Percentiles rank a stretch among this genome's conserved stretches.
Evolutionary conservation across 768 basidiomycete species (phyloP).

Genomic region (Trichaptum fuscoviolaceum): DNA sequence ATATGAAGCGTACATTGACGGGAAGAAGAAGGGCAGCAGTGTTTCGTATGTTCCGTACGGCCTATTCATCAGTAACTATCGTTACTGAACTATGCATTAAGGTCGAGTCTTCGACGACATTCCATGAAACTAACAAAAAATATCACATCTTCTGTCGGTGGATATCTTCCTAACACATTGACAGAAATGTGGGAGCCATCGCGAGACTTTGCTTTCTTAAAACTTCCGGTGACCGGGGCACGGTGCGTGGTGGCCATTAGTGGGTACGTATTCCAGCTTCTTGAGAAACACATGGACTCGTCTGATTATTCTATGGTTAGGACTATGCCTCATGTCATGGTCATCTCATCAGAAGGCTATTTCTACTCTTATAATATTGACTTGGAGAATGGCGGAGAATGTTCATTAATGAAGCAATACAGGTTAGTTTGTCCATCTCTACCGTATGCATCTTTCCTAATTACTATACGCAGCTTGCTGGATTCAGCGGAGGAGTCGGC

Average conservation of each 20-base stretch:
- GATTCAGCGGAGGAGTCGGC: conserved; percentile 12
- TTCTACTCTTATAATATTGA: conserved; percentile 97
- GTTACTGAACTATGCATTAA: conserved; percentile 1
- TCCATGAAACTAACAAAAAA: conserved; percentile 73
- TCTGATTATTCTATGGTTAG: conserved; percentile 30
- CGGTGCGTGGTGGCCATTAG: conserved; percentile 87
- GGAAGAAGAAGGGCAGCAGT: conserved; percentile 54
- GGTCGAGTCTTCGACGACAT: conserved; percentile 55
- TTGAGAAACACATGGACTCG: background rate
- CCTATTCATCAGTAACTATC: background rate
- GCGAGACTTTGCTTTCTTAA: conserved; percentile 88
- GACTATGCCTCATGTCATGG: conserved; percentile 95
- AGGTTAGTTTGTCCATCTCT: conserved; percentile 33
- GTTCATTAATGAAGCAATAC: conserved; percentile 91
- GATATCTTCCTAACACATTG: conserved; percentile 81
- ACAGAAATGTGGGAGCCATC: conserved; percentile 98
- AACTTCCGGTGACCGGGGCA: conserved; percentile 72
- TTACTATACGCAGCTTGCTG: conserved; percentile 9
- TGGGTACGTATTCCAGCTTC: conserved; percentile 48
- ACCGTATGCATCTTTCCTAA: background rate
- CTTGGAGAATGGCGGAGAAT: conserved; percentile 93
- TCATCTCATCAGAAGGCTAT: conserved; percentile 90
- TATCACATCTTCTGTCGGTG: conserved; percentile 73
- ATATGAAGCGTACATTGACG: conserved; percentile 82
- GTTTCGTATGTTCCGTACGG: conserved; percentile 42